Base-by-base conservation (phyloP, 2,329 filamentous ascomycete species). In the Trichophyton equinum region DNA sequence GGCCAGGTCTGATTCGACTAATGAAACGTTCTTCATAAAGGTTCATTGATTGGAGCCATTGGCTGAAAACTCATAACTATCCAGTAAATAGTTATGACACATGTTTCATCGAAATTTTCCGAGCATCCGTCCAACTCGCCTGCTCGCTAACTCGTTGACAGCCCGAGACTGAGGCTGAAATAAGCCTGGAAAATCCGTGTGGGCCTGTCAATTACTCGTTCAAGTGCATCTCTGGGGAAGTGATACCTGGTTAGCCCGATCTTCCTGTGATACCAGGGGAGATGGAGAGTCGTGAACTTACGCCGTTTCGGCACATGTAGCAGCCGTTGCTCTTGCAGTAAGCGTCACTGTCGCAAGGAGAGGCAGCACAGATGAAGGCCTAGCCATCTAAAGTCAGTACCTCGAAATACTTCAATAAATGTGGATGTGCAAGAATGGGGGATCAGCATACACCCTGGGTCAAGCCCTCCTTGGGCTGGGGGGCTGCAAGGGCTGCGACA, bases 241-340 rank as follows among this genome's bases (percentile, higher is more conserved):
- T 3, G 11, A 5, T 1, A 5, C 20, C 13, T 13, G 11, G 4
- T 51, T 2, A 44, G 40, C 15, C 15, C 6, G 7, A 44, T 27
- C 22, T 9, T 15, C 20, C n/a, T 22, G n/a, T 11, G 18, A 47
- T 20, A 20, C 11, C 20, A 47, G 20, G 22, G 22, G 9, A 13
- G 20, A 30, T 22, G 5, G n/a, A 22, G 18, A 11, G n/a, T 30
- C 2, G 5, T 25, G 25, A 27, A 60, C 58, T 53, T 60, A 60
- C 58, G 36, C 58, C 58, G 40, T 18, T 2, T 4, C 9, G 18
- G 47, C 58, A 60, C n/a, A 8, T 40, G 20, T 15, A 40, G 27
- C 58, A 60, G 18, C 58, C 58, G 33, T 25, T 30, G 40, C 25
- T 53, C 25, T 49, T 60, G 47, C 58, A 60, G 15, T 60, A n/a